phyloP scores from a whole-genome alignment of 805 yeast genomes.

The Saccharomycodes ludwigii region DNA sequence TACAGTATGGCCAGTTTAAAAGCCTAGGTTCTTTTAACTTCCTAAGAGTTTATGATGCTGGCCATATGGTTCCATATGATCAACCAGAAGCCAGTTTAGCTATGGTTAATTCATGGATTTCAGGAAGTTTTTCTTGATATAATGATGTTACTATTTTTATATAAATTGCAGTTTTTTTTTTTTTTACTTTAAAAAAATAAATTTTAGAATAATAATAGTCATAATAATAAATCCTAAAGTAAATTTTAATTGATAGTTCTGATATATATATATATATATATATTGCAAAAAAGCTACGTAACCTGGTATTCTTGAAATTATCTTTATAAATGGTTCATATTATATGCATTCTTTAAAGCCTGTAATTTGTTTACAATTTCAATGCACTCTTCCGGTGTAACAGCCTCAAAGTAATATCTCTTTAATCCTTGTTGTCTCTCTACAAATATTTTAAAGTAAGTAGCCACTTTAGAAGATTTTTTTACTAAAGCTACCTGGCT shows the following conservation, averaged over 20 bases:
- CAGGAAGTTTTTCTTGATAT: too few relatives aligned
- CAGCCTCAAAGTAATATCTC: constrained; percentile 80
- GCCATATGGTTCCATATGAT: constrained; percentile 88
- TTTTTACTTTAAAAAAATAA: too few relatives aligned
- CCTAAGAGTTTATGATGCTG: constrained; percentile 68
- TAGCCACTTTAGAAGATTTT: constrained; percentile 63
- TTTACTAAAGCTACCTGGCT: constrained; percentile 65
- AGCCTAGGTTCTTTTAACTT: constrained; percentile 60
- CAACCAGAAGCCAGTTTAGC: constrained; percentile 64
- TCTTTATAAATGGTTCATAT: constrained; percentile 26
- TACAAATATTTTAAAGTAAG: constrained; percentile 71
- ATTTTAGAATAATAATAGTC: too few relatives aligned
- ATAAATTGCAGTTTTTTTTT: too few relatives aligned
- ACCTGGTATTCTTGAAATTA: too few relatives aligned
- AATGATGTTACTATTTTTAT: too few relatives aligned
- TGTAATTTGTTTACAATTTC: constrained; percentile 68
- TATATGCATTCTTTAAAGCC: constrained; percentile 43
- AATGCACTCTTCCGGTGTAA: constrained; percentile 41
- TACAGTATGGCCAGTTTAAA: constrained; percentile 61
- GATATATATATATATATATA: too few relatives aligned
- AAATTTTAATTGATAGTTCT: too few relatives aligned
- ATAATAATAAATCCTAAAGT: too few relatives aligned
- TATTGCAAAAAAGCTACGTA: too few relatives aligned
- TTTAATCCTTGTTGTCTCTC: constrained; percentile 58
- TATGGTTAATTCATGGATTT: constrained; percentile 66